phyloP scores from a whole-genome alignment of 2,329 filamentous ascomycete genomes.

The Mariannaea sp. region DNA sequence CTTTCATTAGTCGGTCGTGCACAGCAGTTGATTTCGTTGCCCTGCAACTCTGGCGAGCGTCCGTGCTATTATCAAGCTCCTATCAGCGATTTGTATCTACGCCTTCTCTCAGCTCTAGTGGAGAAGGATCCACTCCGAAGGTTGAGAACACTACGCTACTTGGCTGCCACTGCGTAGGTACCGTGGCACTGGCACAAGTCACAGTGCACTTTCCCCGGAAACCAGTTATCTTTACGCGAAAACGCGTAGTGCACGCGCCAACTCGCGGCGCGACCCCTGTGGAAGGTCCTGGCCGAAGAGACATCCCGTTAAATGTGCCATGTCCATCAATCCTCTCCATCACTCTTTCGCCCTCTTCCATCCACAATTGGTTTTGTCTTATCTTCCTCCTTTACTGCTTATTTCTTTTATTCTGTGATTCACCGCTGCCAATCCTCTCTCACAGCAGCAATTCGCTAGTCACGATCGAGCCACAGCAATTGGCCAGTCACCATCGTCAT shows the following conservation, averaged over 20 bases:
- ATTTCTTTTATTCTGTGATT: constrained; percentile 21
- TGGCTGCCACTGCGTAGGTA: too few relatives aligned
- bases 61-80: too few relatives aligned
- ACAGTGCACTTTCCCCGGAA: constrained; percentile 11
- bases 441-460: constrained; percentile 1
- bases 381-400: constrained; percentile 6
- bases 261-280: constrained; percentile 28
- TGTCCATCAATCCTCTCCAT: constrained; percentile 6
- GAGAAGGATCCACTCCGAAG: too few relatives aligned
- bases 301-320: constrained; percentile 7
- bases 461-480: constrained; percentile 6
- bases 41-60: too few relatives aligned
- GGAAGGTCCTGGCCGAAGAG: constrained; percentile 9
- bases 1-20: too few relatives aligned
- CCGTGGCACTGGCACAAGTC: too few relatives aligned
- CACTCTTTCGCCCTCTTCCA: background rate
- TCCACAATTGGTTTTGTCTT: constrained; percentile 8
- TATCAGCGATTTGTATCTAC: too few relatives aligned
- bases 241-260: constrained; percentile 29
- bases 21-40: too few relatives aligned
- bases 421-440: constrained; percentile 7
- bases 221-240: constrained; percentile 32
- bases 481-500: constrained; percentile 30
- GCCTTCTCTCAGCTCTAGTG: too few relatives aligned
- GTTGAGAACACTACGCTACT: background rate